These are phyloP conservation scores for Linderina pennispora DNA, from an alignment of 192 early-diverging fungal species.

Conservation along the genomic window DNA sequence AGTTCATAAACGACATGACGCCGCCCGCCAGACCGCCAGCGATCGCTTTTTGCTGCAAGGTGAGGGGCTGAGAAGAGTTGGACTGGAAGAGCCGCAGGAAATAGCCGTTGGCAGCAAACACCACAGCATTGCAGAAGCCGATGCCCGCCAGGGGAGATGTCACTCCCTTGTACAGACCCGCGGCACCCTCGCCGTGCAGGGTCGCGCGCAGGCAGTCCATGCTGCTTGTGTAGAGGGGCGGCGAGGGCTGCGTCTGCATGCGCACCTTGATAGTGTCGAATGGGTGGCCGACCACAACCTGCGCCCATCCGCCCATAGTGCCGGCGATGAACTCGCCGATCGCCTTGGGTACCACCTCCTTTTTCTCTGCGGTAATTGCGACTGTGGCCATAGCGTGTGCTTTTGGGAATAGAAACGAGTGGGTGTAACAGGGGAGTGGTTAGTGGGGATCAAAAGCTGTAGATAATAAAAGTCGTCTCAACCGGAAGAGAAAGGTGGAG, in stretches of 20 bases:
- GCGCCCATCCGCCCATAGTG: slow-evolving; percentile 59
- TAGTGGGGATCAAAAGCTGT: too few relatives aligned
- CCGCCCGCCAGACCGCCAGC: slow-evolving; percentile 85
- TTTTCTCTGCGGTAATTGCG: slow-evolving; percentile 13
- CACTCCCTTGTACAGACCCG: slow-evolving; percentile 83
- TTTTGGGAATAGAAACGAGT: not conserved
- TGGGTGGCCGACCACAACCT: slow-evolving; percentile 70
- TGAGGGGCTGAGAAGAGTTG: slow-evolving; percentile 46
- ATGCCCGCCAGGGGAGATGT: slow-evolving; percentile 74
- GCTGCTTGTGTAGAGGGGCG: slow-evolving; percentile 57
- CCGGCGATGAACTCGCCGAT: slow-evolving; percentile 39
- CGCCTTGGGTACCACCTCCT: slow-evolving; percentile 33
- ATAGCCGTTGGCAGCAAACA: slow-evolving; percentile 77
- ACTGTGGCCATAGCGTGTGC: slow-evolving; percentile 20
- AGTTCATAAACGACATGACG: slow-evolving; percentile 79
- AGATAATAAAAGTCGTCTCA: too few relatives aligned
- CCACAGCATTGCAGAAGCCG: slow-evolving; percentile 77
- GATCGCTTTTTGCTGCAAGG: slow-evolving; percentile 70
- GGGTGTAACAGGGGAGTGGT: not conserved
- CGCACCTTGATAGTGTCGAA: slow-evolving; percentile 87
- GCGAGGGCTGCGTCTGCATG: slow-evolving; percentile 58
- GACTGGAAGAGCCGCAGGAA: slow-evolving; percentile 54
- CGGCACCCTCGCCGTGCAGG: slow-evolving; percentile 67
- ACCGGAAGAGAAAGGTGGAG: not conserved
- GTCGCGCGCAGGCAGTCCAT: slow-evolving; percentile 84